Conservation (phyloP, 78 protist species). For the Dictyostelium brefeldianum region DNA sequence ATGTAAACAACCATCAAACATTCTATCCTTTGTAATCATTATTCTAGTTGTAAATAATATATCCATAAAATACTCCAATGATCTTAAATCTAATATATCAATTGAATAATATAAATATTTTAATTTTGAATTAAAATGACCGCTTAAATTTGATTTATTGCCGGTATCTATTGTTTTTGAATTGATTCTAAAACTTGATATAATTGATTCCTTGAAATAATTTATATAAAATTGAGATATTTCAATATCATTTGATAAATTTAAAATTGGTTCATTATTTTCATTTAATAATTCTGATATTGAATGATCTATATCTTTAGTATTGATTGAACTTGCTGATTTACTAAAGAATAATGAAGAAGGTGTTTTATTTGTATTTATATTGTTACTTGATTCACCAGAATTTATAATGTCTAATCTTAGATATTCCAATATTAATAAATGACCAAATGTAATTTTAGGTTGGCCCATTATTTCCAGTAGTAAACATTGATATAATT, state of each 20-base stretch:
- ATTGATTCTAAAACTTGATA: background rate
- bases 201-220: background rate
- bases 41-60: background rate
- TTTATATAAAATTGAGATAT: background rate
- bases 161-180: background rate
- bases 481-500: too few relatives aligned
- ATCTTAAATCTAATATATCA: background rate
- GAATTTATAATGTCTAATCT: background rate
- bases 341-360: too few relatives aligned
- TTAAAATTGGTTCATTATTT: background rate
- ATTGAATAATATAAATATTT: background rate
- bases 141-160: too few relatives aligned
- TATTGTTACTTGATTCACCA: too few relatives aligned
- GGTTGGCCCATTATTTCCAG: too few relatives aligned
- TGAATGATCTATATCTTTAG: background rate
- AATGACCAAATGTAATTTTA: background rate
- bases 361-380: too few relatives aligned
- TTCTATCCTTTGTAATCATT: too few relatives aligned
- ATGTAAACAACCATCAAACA: too few relatives aligned
- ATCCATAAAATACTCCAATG: background rate
- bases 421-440: slow-evolving; percentile 2
- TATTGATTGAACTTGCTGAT: too few relatives aligned
- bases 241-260: background rate
- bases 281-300: background rate
- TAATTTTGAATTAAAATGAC: too few relatives aligned